Evolutionary conservation across 2,329 filamentous ascomycete species (phyloP), one percentile per base, ranked within the genome.

Genomic region (Colletotrichum destructivum): DNA sequence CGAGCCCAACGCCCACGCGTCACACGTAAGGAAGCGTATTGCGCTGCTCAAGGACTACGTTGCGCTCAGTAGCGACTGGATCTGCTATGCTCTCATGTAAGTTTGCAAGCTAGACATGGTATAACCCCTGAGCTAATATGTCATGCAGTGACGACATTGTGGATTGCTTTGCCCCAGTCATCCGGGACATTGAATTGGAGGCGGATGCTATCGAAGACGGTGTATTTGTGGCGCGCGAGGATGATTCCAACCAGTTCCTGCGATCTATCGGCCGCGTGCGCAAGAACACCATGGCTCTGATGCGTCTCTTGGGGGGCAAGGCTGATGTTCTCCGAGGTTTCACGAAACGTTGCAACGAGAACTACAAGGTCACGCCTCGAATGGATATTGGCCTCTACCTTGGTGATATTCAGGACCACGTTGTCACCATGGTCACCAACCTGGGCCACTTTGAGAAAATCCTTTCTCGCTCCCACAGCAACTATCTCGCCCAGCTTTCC

Each of bases 391-490:
- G 95, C 26, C 90, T 99, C 78, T 99, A 99, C 80, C 89, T 99
- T 46, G 94, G 94, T 78, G 96, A 99, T 83, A 98, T 99, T 75
- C 96, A 99, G 82, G 96, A 99, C 83, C 96, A 99, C 88, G 96
- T 99, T 64, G 94, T 99, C 71, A 99, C 96, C 56, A 98, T 98
- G 96, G 97, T 98, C 89, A 96, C 94, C 76, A 99, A 97, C 82
- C 83, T 99, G 77, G 91, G 91, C 1, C 96, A 99, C 81, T 98
- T 98, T 76, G 96, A 99, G 82, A 98, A 98, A 87, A 98, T 99
- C 88, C 88, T 99, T 61, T 95, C 93, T 38, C 93, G 96, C 26
- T 93, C 94, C 2, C 96, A 99, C 85, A 94, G 93, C 85, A 99
- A 98, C 82, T 98, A 99, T 79, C 88, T 99, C 47, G 96, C 96